Evolutionary conservation across 805 yeast genomes (phyloP).

Genomic region (Cephaloascus fragrans): DNA sequence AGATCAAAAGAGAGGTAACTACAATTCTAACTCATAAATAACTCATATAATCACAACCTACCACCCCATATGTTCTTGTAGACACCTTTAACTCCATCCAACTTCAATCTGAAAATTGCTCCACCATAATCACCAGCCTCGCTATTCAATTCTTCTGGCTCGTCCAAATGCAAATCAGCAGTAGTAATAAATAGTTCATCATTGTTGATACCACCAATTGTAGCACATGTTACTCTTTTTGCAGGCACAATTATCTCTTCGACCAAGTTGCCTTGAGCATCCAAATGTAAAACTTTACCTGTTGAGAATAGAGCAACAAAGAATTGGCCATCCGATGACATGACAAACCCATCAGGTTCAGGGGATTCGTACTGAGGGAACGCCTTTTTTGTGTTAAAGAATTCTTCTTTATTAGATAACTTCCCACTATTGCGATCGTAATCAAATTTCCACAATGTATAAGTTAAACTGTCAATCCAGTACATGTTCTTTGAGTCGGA

Average conservation of each 20-base stretch:
- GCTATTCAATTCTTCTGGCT: constrained; percentile 18
- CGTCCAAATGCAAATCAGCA: constrained; percentile 42
- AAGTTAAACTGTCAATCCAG: constrained; percentile 37
- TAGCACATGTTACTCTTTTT: constrained; percentile 54
- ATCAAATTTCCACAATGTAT: constrained; percentile 37
- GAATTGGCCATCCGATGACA: constrained; percentile 44
- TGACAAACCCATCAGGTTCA: constrained; percentile 77
- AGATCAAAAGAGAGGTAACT: too few species aligned
- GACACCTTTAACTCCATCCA: constrained; percentile 19
- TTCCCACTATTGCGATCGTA: constrained; percentile 26
- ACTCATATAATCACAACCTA: constrained; percentile 3
- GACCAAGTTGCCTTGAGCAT: constrained; percentile 37
- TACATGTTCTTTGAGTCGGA: constrained; percentile 11
- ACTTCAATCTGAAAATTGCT: constrained; percentile 36
- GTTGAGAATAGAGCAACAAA: constrained; percentile 65
- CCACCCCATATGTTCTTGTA: constrained; percentile 22
- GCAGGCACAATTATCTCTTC: constrained; percentile 48
- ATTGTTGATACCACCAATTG: constrained; percentile 50
- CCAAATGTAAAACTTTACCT: constrained; percentile 42
- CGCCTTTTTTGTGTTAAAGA: constrained; percentile 23
- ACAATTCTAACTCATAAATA: too few species aligned
- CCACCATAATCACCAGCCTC: constrained; percentile 51
- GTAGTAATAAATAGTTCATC: constrained; percentile 61
- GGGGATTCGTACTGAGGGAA: constrained; percentile 19
- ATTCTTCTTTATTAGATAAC: constrained; percentile 22